Base-by-base conservation (phyloP, 2,329 filamentous ascomycete species). In the Calonectria pauciramosa region DNA sequence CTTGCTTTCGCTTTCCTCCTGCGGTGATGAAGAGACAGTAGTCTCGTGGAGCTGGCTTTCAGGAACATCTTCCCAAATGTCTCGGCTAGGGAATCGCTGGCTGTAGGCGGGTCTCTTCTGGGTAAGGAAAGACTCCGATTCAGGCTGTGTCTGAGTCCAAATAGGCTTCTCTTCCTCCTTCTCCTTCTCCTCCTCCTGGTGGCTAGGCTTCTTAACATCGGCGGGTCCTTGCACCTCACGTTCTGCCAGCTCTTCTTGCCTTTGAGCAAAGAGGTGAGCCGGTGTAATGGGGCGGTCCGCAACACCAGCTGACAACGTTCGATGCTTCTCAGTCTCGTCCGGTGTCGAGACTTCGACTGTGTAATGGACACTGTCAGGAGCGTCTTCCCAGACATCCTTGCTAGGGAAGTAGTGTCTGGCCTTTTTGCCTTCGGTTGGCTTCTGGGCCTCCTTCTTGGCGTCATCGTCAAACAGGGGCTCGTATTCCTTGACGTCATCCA, bases 341-440 rank as follows among this genome's bases (percentile, higher is more conserved):
- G 96, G 96, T 0, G 95, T 97, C 3, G 94, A 95, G 10, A 99
- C 96, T 74, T 95, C 96, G 4, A 96, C 93, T 41, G 91, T 93
- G 81, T 91, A 92, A 81, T 97, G 93, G 68, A 95, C 89, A 85
- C 96, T 98, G 82, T 93, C 94, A 5, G 97, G 97, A 0, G 95
- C 94, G 84, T 99, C 97, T 86, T 99, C 97, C 97, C 97, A 99
- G 51, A 99, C 92, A 83, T 99, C 97, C 83, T 96, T 94, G 84
- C 96, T 98, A 1, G 97, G 97, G 85, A 99, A 99, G 75, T 90
- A 85, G 74, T 94, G 93, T 76, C 92, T 91, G 75, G 90, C 87
- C 77, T 91, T 89, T 76, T 89, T 89, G 66, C 88, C 86, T 30
- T 83, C 82, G 52, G 84, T 82, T 60, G 83, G 80, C 38, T 83